Conservation (phyloP, 2,329 filamentous ascomycete genomes). For the Cyclaneusma minus region DNA sequence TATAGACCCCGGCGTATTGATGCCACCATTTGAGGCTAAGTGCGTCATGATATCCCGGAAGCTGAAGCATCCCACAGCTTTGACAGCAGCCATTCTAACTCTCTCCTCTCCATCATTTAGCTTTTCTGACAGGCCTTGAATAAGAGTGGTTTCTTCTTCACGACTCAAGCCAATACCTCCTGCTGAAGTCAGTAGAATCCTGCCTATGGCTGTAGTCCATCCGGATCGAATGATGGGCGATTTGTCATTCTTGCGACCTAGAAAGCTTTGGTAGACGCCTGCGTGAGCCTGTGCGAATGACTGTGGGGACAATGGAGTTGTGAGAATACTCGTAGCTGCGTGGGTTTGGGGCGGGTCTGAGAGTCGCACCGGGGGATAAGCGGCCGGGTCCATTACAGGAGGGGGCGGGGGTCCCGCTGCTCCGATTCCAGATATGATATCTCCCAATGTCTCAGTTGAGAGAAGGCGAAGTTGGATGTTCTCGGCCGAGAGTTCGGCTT, state of each 20-base stretch:
- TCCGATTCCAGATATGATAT: conserved; percentile 87
- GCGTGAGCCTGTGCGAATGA: conserved; percentile 77
- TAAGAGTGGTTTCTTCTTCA: conserved; percentile 63
- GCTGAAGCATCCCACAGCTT: conserved; percentile 65
- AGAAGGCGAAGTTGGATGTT: conserved; percentile 74
- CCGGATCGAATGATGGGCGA: conserved; percentile 65
- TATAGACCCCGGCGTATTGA: conserved; percentile 62
- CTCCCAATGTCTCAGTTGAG: conserved; percentile 85
- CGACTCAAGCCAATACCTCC: conserved; percentile 77
- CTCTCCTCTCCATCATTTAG: conserved; percentile 81
- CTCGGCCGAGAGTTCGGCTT: conserved; percentile 82
- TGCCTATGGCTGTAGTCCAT: conserved; percentile 72
- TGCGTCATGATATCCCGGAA: conserved; percentile 72
- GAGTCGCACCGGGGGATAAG: conserved; percentile 65
- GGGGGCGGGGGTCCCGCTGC: conserved; percentile 71
- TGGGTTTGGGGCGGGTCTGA: conserved; percentile 37
- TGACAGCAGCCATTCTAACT: conserved; percentile 78
- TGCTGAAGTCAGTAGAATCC: conserved; percentile 81
- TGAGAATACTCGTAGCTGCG: conserved; percentile 43
- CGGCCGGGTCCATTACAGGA: conserved; percentile 59
- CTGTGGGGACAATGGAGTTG: conserved; percentile 71
- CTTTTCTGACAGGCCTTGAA: conserved; percentile 63
- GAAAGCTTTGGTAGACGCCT: conserved; percentile 66
- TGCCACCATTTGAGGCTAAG: conserved; percentile 59
- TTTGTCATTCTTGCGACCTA: conserved; percentile 78